Percentiles rank a stretch among this genome's conserved stretches.
Evolutionary conservation across 352 stramenopile species (phyloP).

Genomic region (Halophytophthora batemanensis): DNA sequence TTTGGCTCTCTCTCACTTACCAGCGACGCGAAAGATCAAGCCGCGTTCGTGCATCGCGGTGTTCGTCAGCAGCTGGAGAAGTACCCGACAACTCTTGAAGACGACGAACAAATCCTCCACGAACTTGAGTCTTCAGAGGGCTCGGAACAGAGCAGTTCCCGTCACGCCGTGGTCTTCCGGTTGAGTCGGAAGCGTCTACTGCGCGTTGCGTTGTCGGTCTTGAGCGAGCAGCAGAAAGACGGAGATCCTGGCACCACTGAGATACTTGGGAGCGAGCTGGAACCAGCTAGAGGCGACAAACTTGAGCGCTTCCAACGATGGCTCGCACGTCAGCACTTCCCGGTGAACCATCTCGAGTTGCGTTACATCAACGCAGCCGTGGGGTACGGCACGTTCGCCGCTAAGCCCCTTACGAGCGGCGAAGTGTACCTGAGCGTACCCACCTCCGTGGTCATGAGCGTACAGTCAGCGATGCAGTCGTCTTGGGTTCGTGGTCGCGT

Average conservation of each 20-base stretch:
- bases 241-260: background rate
- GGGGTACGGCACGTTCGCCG: constrained; percentile 67
- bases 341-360: constrained; percentile 55
- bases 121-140: no score
- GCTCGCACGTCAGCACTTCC: constrained; percentile 33
- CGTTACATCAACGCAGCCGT: constrained; percentile 44
- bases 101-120: constrained; percentile 22
- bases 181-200: constrained; percentile 56
- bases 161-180: constrained; percentile 44
- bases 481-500: constrained; percentile 36
- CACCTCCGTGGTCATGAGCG: constrained; percentile 61
- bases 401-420: constrained; percentile 39
- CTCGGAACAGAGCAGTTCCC: background rate
- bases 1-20: no score
- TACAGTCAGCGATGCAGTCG: constrained; percentile 48
- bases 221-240: constrained; percentile 11
- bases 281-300: constrained; percentile 6
- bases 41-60: constrained; percentile 8
- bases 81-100: constrained; percentile 39
- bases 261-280: background rate
- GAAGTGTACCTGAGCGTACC: constrained; percentile 87
- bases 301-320: constrained; percentile 41
- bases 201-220: constrained; percentile 10
- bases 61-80: constrained; percentile 17
- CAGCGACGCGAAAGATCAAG: no score